Conservation (phyloP, 257 asterid genomes). For the Voacanga thouarsii region DNA sequence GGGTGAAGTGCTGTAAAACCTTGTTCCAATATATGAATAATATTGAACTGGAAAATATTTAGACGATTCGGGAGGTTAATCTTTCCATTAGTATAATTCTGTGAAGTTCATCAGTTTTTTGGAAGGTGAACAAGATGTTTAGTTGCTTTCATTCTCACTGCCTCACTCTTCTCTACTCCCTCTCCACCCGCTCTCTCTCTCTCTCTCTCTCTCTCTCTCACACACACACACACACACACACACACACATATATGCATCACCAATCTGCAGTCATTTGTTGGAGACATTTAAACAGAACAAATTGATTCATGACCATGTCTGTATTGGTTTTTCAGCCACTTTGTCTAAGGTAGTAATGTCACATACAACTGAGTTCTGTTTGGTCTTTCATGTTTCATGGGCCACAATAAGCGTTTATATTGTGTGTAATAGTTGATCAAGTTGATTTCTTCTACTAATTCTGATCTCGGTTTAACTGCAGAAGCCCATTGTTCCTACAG, state of each 20-base stretch:
- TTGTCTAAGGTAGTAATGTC: neutral
- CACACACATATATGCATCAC: neutral
- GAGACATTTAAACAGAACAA: neutral
- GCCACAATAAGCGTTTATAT: neutral
- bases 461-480: constrained; percentile 27
- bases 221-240: too few relatives aligned
- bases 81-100: neutral
- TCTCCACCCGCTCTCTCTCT: neutral
- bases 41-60: neutral
- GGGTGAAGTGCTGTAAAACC: neutral
- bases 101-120: neutral
- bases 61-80: neutral
- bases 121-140: neutral
- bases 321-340: too few relatives aligned
- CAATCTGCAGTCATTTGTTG: neutral
- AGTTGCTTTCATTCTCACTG: neutral
- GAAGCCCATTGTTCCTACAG: constrained; percentile 71
- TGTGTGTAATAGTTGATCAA: neutral
- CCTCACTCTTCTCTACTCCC: neutral
- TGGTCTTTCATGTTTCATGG: constrained; percentile 1
- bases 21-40: neutral
- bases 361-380: neutral
- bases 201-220: neutral
- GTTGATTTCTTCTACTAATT: neutral
- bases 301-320: neutral